A percentile compares a stretch with the other conserved stretches of the same genome.
Conservation (phyloP, 768 basidiomycete species). For the Kwoniella dejecticola region DNA sequence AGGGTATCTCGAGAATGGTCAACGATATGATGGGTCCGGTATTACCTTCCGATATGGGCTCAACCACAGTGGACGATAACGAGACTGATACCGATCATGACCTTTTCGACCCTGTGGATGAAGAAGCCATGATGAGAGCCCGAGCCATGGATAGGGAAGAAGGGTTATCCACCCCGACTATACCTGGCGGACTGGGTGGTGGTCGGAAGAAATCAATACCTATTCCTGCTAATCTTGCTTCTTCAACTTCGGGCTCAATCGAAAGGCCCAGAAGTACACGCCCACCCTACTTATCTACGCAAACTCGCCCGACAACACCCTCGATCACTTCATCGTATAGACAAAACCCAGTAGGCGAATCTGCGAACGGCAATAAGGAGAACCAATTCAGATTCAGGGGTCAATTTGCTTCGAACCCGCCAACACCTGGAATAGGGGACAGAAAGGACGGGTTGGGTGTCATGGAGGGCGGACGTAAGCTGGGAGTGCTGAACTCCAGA, state of each 20-base stretch:
- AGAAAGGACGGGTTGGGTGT: not conserved
- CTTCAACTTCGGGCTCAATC: constrained; percentile 1
- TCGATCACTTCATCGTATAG: not conserved
- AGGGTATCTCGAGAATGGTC: constrained; percentile 33
- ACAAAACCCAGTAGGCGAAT: constrained; percentile 2
- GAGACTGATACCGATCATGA: constrained; percentile 13
- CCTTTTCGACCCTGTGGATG: not conserved
- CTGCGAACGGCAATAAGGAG: not conserved
- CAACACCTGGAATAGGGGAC: constrained; percentile 31
- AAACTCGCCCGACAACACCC: constrained; percentile 9
- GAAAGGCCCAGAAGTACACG: constrained; percentile 7
- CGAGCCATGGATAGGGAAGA: constrained; percentile 23
- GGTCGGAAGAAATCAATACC: constrained; percentile 24
- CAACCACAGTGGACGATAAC: constrained; percentile 10
- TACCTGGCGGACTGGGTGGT: constrained; percentile 3
- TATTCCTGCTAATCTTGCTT: constrained; percentile 38
- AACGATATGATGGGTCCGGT: constrained; percentile 26
- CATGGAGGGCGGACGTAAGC: not conserved
- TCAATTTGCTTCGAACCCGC: constrained; percentile 45
- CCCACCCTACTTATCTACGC: constrained; percentile 22
- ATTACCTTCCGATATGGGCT: constrained; percentile 1
- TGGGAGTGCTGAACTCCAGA: constrained; percentile 11
- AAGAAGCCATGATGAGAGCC: constrained; percentile 8
- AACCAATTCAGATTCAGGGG: constrained; percentile 46
- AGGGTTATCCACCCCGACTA: not conserved